Evolutionary conservation across 257 asterid species (phyloP).

Genomic region (Solanum peruvianum): DNA sequence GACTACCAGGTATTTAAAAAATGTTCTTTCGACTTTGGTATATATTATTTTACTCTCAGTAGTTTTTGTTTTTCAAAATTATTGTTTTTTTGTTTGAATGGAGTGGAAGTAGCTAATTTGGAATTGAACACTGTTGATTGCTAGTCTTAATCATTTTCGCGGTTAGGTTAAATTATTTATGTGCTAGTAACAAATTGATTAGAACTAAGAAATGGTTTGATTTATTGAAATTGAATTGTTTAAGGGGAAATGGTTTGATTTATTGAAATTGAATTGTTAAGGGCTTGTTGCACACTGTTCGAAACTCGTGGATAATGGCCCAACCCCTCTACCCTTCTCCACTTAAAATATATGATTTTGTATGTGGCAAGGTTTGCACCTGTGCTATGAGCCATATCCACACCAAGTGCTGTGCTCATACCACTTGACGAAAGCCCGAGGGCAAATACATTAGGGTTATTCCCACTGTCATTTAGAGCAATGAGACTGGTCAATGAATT

Average conservation of each 20-base stretch:
- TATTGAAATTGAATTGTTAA: neutral
- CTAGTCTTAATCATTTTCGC: neutral
- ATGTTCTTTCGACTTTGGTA: neutral
- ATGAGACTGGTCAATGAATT: neutral
- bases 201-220: neutral
- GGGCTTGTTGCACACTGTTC: neutral
- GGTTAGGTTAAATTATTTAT: neutral
- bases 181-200: neutral
- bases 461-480: neutral
- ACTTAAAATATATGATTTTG: neutral
- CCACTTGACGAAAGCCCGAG: neutral
- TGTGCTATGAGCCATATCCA: neutral
- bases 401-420: neutral
- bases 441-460: neutral
- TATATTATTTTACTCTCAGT: neutral
- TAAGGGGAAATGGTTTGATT: neutral
- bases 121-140: neutral
- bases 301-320: neutral
- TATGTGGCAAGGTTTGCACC: neutral
- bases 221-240: neutral
- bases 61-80: neutral
- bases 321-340: neutral
- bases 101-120: neutral
- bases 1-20: constrained; percentile 56
- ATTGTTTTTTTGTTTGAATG: neutral